A percentile compares a stretch with the other conserved stretches of the same genome.
Conservation (phyloP, 257 asterid species). For the Plectranthus barbatus region DNA sequence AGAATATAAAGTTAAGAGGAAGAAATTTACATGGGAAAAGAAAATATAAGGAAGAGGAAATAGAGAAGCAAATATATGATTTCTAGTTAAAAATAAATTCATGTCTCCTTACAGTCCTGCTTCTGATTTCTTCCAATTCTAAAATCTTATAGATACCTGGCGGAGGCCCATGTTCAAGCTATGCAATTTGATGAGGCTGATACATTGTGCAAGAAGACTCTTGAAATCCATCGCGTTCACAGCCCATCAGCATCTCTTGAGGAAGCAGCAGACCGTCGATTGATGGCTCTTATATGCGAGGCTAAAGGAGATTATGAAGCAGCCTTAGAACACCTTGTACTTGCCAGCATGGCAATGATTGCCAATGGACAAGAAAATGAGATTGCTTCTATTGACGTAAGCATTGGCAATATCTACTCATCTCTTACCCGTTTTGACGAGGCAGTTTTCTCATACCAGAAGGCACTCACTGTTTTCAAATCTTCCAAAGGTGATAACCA, state of each 20-base stretch:
- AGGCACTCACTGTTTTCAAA: slow-evolving; percentile 95
- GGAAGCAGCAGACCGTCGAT: slow-evolving; percentile 96
- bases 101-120: neutral
- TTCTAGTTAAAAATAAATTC: no score
- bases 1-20: no score
- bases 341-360: slow-evolving; percentile 98
- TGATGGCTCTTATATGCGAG: slow-evolving; percentile 96
- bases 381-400: slow-evolving; percentile 86
- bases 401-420: slow-evolving; percentile 90
- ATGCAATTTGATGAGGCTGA: slow-evolving; percentile 97
- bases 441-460: slow-evolving; percentile 96
- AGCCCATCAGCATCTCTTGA: slow-evolving; percentile 98
- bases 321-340: slow-evolving; percentile 95
- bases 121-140: neutral
- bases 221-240: slow-evolving; percentile 93
- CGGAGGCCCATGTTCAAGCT: slow-evolving; percentile 97
- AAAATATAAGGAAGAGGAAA: no score
- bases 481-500: slow-evolving; percentile 94
- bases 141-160: slow-evolving; percentile 62
- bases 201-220: slow-evolving; percentile 70
- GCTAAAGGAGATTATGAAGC: slow-evolving; percentile 91
- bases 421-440: slow-evolving; percentile 89
- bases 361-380: slow-evolving; percentile 91
- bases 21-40: no score
- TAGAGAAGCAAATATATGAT: no score